phyloP scores from a whole-genome alignment of 192 early-diverging fungal species.

The Coemansia sp. region DNA sequence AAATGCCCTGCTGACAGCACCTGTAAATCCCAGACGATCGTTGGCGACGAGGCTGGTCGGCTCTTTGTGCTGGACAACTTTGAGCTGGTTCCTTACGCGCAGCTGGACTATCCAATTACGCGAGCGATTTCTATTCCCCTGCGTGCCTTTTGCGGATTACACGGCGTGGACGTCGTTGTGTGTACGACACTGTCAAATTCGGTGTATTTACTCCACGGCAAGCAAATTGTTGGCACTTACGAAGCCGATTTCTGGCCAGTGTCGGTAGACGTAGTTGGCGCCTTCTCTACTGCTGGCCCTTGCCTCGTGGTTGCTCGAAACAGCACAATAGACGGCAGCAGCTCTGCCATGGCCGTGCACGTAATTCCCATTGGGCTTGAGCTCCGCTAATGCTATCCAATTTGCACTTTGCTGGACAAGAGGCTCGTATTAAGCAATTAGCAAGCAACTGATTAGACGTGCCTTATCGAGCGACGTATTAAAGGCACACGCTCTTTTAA shows the following conservation, averaged over 20 bases:
- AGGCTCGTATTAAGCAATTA: neutral
- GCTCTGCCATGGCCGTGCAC: slow-evolving; percentile 1
- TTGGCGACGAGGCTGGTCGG: slow-evolving; percentile 36
- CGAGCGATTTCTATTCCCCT: slow-evolving; percentile 28
- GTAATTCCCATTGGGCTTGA: slow-evolving; percentile 7
- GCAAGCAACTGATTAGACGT: neutral
- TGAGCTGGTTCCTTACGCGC: slow-evolving; percentile 30
- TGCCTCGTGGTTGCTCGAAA: slow-evolving; percentile 26
- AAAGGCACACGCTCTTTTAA: neutral
- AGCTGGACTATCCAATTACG: slow-evolving; percentile 27
- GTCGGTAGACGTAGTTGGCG: slow-evolving; percentile 16
- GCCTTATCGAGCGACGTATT: neutral
- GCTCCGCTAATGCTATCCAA: neutral
- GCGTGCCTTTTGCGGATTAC: neutral
- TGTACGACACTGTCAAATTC: slow-evolving; percentile 40
- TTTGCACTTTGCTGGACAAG: neutral
- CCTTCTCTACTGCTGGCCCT: slow-evolving; percentile 4
- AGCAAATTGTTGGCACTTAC: slow-evolving; percentile 22
- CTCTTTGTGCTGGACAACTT: slow-evolving; percentile 36
- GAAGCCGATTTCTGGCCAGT: slow-evolving; percentile 32
- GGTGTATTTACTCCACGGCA: slow-evolving; percentile 30
- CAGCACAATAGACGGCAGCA: neutral
- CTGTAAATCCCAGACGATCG: slow-evolving; percentile 20
- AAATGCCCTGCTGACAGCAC: neutral
- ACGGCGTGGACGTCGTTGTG: slow-evolving; percentile 32